A percentile compares a stretch with the other conserved stretches of the same genome.
These are phyloP conservation scores for Acer campestre DNA, from an alignment of 345 rosid genomes.

Conservation along the genomic window DNA sequence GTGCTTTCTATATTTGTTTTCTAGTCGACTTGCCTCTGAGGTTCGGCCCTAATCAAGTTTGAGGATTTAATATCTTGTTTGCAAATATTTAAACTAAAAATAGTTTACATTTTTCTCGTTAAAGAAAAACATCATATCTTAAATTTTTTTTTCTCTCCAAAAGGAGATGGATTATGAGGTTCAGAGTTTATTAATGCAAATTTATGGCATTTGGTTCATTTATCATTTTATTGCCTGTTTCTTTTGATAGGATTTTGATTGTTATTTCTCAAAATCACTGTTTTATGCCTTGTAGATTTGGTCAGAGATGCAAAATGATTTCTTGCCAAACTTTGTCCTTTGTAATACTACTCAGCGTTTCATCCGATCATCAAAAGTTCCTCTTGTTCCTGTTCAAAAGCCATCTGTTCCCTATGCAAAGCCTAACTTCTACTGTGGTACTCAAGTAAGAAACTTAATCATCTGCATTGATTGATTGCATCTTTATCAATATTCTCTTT, in stretches of 20 bases:
- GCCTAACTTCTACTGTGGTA: constrained; percentile 92
- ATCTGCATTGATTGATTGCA: background rate
- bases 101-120: background rate
- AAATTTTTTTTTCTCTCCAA: background rate
- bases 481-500: constrained; percentile 9
- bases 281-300: constrained; percentile 61
- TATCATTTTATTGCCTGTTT: background rate
- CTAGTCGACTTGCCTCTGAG: background rate
- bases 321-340: constrained; percentile 94
- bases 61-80: background rate
- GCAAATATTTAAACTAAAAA: background rate
- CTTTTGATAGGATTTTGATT: background rate
- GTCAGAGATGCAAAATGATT: constrained; percentile 99
- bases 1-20: constrained; percentile 3
- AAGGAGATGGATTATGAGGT: background rate
- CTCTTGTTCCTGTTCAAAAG: constrained; percentile 77
- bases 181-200: constrained; percentile 7
- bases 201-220: constrained; percentile 2
- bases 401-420: constrained; percentile 92
- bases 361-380: constrained; percentile 78
- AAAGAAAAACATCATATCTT: background rate
- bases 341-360: constrained; percentile 98
- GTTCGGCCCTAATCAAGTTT: background rate
- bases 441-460: constrained; percentile 60
- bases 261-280: background rate